phyloP scores from a whole-genome alignment of 1,139 yeast species.

The Debaryomyces fabryi region DNA sequence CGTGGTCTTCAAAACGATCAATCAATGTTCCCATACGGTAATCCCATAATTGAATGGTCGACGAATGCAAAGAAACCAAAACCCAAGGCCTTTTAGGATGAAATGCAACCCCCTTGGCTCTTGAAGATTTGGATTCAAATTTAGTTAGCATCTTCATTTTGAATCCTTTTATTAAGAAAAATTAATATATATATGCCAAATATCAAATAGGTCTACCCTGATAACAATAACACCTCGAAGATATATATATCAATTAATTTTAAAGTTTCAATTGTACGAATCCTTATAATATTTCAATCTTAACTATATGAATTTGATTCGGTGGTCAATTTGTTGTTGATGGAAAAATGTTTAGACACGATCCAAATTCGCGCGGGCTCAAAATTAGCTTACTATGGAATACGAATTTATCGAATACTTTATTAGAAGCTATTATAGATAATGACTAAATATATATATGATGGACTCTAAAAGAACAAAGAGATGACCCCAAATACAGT shows the following conservation, averaged over 20 bases:
- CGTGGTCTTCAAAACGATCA: slow-evolving; percentile 97
- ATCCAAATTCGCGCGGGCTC: slow-evolving; percentile 8
- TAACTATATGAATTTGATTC: slow-evolving; percentile 10
- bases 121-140: slow-evolving; percentile 97
- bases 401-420: not conserved
- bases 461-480: not conserved
- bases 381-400: not conserved
- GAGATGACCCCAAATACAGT: slow-evolving; percentile 1
- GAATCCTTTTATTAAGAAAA: slow-evolving; percentile 10
- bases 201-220: not conserved
- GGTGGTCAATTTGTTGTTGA: slow-evolving; percentile 11
- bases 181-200: not conserved
- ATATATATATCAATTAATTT: slow-evolving; percentile 6
- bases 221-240: not conserved
- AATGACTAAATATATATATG: slow-evolving; percentile 1
- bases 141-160: slow-evolving; percentile 95
- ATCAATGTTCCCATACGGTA: slow-evolving; percentile 98
- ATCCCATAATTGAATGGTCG: slow-evolving; percentile 98
- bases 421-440: not conserved
- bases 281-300: not conserved
- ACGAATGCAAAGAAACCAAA: slow-evolving; percentile 89
- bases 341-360: slow-evolving; percentile 6
- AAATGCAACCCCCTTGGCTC: slow-evolving; percentile 98
- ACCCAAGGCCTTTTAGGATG: slow-evolving; percentile 98
- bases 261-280: slow-evolving; percentile 4